Percentiles rank a stretch among this genome's conserved stretches.
phyloP scores from a whole-genome alignment of 805 yeast species.

The Limtongozyma cylindracea region DNA sequence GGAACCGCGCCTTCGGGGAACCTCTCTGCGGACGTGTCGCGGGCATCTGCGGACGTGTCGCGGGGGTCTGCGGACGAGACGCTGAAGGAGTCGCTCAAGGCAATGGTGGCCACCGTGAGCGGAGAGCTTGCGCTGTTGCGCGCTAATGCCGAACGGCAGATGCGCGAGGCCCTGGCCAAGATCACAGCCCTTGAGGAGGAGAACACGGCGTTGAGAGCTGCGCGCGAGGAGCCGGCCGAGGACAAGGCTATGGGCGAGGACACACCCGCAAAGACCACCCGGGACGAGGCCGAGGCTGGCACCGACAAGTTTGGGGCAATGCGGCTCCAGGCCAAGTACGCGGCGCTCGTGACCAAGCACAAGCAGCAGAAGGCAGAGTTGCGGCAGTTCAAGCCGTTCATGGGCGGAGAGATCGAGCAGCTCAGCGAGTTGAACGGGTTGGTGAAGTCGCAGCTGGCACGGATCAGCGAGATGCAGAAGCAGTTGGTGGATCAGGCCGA shows the following conservation, averaged over 20 bases:
- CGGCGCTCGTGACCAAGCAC: slow-evolving; percentile 3
- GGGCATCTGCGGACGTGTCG: too few relatives aligned
- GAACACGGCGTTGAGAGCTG: slow-evolving; percentile 1
- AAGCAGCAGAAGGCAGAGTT: slow-evolving; percentile 1
- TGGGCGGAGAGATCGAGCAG: slow-evolving; percentile 25
- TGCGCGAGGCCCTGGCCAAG: slow-evolving; percentile 28
- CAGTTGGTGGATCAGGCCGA: slow-evolving; percentile 18
- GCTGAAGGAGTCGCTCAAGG: too few relatives aligned
- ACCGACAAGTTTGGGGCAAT: too few relatives aligned
- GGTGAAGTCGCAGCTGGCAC: slow-evolving; percentile 23
- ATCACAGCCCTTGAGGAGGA: slow-evolving; percentile 21
- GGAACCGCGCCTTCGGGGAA: too few relatives aligned
- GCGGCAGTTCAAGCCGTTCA: slow-evolving; percentile 20
- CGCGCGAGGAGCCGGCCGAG: slow-evolving; percentile 1
- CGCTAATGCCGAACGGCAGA: slow-evolving; percentile 16
- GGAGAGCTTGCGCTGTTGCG: slow-evolving; percentile 9
- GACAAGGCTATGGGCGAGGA: too few relatives aligned
- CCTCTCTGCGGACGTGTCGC: too few relatives aligned
- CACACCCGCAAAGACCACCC: too few relatives aligned
- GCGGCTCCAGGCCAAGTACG: slow-evolving; percentile 1
- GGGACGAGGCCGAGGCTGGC: too few relatives aligned
- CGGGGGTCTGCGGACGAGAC: too few relatives aligned
- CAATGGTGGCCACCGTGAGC: slow-evolving; percentile 7
- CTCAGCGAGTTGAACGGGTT: slow-evolving; percentile 25
- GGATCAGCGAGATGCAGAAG: slow-evolving; percentile 13